A percentile compares a stretch with the other conserved stretches of the same genome.
phyloP scores from a whole-genome alignment of 2,329 filamentous ascomycete genomes.

The Penicillium sp. region DNA sequence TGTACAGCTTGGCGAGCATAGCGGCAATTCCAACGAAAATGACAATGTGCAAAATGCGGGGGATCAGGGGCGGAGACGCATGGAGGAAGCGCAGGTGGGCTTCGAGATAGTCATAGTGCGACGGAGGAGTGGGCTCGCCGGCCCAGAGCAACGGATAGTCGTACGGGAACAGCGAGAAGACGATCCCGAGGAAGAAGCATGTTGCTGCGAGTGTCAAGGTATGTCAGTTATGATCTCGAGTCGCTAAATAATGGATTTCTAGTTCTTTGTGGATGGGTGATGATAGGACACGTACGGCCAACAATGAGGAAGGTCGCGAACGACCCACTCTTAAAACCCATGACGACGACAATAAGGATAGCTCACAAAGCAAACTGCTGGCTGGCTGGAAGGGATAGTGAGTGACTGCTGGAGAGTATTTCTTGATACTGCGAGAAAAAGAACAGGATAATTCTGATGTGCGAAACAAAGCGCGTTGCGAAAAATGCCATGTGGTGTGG shows the following conservation, averaged over 20 bases:
- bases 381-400: background rate
- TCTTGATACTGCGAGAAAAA: background rate
- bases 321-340: constrained; percentile 50
- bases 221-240: background rate
- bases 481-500: background rate
- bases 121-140: constrained; percentile 34
- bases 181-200: constrained; percentile 96
- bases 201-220: constrained; percentile 54
- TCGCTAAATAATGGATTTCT: background rate
- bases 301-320: constrained; percentile 98
- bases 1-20: constrained; percentile 92
- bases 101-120: constrained; percentile 82
- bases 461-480: background rate
- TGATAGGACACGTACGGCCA: constrained; percentile 64
- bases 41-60: constrained; percentile 89
- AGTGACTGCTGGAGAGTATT: background rate
- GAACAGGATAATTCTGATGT: background rate
- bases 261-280: background rate
- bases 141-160: constrained; percentile 53
- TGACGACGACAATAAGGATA: constrained; percentile 14
- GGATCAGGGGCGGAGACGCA: constrained; percentile 84
- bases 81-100: constrained; percentile 87
- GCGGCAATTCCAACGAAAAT: constrained; percentile 83
- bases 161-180: constrained; percentile 95
- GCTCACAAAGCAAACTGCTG: background rate